Percentiles rank a stretch among this genome's conserved stretches.
Conservation (phyloP, 352 stramenopile species). For the Plasmopara muralis region DNA sequence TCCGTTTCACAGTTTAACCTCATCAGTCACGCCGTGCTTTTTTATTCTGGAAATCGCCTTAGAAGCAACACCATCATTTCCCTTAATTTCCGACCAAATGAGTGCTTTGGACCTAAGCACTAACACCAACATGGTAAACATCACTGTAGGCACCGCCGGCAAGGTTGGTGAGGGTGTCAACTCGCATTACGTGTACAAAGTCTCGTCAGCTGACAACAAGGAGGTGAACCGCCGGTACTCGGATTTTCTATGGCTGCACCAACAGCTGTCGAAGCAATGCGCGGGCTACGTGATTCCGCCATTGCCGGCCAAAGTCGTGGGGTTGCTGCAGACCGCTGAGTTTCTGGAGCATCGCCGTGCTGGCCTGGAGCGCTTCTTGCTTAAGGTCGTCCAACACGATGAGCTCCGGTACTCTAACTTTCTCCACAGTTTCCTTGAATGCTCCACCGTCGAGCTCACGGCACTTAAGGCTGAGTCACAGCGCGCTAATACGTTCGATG, state of each 20-base stretch:
- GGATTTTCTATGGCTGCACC: constrained; percentile 81
- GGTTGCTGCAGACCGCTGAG: constrained; percentile 64
- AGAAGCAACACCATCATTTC: background rate
- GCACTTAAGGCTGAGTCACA: constrained; percentile 51
- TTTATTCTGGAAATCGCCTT: constrained; percentile 22
- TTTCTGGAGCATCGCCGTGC: constrained; percentile 72
- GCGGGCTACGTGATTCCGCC: constrained; percentile 80
- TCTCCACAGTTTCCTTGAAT: constrained; percentile 73
- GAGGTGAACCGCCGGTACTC: constrained; percentile 78
- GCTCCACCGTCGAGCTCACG: constrained; percentile 65
- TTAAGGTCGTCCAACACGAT: constrained; percentile 70
- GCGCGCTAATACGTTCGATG: constrained; percentile 16
- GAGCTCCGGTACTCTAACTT: constrained; percentile 59
- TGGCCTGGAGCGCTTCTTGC: constrained; percentile 75
- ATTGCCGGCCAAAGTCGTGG: constrained; percentile 71
- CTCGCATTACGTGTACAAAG: constrained; percentile 75
- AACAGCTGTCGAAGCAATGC: constrained; percentile 62
- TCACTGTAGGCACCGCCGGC: constrained; percentile 60
- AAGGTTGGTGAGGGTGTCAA: constrained; percentile 83
- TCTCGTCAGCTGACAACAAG: constrained; percentile 49
- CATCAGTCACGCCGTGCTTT: constrained; percentile 1
- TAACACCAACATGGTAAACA: constrained; percentile 14
- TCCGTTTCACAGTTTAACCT: constrained; percentile 24
- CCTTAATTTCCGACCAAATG: constrained; percentile 7
- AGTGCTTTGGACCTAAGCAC: constrained; percentile 20